Evolutionary conservation across 2,329 filamentous ascomycete genomes (phyloP), one percentile per base, ranked within the genome.

Genomic region (Exutisphaerella laricina): DNA sequence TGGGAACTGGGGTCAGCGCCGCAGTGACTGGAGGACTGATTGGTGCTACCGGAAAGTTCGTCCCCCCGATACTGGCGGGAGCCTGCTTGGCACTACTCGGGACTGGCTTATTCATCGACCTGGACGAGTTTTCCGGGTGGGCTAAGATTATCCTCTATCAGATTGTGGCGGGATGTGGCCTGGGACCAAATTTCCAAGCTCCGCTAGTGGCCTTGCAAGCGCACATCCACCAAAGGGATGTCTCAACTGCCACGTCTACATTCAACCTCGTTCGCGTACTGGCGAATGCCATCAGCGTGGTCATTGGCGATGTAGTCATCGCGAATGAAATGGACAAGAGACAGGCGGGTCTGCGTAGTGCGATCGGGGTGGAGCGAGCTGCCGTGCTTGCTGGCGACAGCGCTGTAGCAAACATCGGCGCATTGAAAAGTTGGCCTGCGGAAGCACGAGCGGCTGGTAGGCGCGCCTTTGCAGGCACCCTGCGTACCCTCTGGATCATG

Each of bases 241-340:
- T 82, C 28, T 81, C 78, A 10, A 73, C 78, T 1, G 80, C 77
- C 0, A 84, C 80, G 0, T 73, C 79, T 1, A 79, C 78, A 1
- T 82, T 83, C 53, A 70, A 73, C 6, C 84, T 84, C 57, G 70
- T 80, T 8, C 76, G 83, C 14, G 82, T 82, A 51, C 66, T 88
- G 4, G 79, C 78, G 10, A 84, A 78, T 0, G 75, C 80, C 1
- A 74, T 82, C 20, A 79, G 79, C 0, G 73, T 86, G 39, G 82
- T 86, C 2, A 69, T 88, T 21, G 85, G 85, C 12, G 79, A 81
- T 8, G 81, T 85, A 29, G 73, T 88, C 23, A 87, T 88, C 66
- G 79, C 86, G 64, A 87, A 88, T 58, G 67, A 74, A 45, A 84
- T 85, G 79, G 66, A 78, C 50, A 69, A 67, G 29, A 74, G 78